A percentile compares a stretch with the other conserved stretches of the same genome.
phyloP scores from a whole-genome alignment of 1,284 basidiomycete genomes.

The Moniliophthora roreri region DNA sequence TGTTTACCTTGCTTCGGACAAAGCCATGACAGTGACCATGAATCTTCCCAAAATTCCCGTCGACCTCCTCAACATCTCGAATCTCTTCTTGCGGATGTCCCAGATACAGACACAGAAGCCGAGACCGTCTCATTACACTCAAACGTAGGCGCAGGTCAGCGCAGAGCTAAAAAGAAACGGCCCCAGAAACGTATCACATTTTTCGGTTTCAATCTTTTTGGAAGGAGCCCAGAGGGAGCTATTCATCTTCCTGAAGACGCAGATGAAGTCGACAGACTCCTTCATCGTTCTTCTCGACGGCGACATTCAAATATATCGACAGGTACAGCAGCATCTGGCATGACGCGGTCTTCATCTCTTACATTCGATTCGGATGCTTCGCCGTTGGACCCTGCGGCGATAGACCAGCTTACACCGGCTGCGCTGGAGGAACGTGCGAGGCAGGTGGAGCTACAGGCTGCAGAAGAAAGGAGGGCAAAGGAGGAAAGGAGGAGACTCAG shows the following conservation, averaged over 20 bases:
- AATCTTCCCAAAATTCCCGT: conserved; percentile 24
- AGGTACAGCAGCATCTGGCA: conserved; percentile 15
- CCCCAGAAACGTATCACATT: conserved; percentile 39
- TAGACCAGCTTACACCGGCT: conserved; percentile 45
- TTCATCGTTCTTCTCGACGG: conserved; percentile 4
- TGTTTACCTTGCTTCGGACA: conserved; percentile 58
- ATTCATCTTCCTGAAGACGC: conserved; percentile 59
- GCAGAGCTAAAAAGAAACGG: conserved; percentile 29
- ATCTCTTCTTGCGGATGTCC: conserved; percentile 49
- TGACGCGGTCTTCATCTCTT: conserved; percentile 34
- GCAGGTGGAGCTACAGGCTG: conserved; percentile 22
- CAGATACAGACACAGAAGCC: conserved; percentile 49
- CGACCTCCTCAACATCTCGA: conserved; percentile 42
- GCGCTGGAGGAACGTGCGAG: conserved; percentile 33
- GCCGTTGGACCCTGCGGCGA: conserved; percentile 53
- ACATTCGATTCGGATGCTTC: conserved; percentile 70
- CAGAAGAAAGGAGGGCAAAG: conserved; percentile 40
- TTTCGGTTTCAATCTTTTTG: conserved; percentile 67
- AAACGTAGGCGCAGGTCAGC: conserved; percentile 43
- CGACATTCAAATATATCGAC: conserved; percentile 11
- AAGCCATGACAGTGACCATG: conserved; percentile 18
- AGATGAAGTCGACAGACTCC: conserved; percentile 29
- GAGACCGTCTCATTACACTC: conserved; percentile 68
- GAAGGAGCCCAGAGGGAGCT: conserved; percentile 38
- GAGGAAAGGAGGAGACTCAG: conserved; percentile 46